A percentile compares a stretch with the other conserved stretches of the same genome.
phyloP scores from a whole-genome alignment of 1,139 yeast species.

The Arxiozyma slooffiae region DNA sequence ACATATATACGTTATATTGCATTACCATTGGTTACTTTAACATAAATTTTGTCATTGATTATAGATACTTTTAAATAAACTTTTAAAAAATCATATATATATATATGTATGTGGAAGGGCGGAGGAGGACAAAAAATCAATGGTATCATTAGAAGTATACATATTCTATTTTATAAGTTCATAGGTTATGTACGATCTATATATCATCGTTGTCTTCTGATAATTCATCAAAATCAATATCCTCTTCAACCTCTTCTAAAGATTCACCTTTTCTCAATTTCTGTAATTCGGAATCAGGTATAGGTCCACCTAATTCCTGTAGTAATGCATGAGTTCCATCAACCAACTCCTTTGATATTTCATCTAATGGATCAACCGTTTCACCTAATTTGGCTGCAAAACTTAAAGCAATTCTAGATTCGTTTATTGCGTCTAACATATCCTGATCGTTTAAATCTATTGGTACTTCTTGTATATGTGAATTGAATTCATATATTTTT shows the following conservation, averaged over 20 bases:
- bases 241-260: slow-evolving; percentile 37
- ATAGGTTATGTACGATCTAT: not conserved
- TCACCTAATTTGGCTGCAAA: slow-evolving; percentile 41
- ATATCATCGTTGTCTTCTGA: slow-evolving; percentile 9
- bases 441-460: slow-evolving; percentile 29
- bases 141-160: not conserved
- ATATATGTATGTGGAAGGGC: not conserved
- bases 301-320: slow-evolving; percentile 50
- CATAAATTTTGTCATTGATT: not conserved
- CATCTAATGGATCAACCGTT: slow-evolving; percentile 33
- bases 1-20: slow-evolving; percentile 1
- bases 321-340: slow-evolving; percentile 44
- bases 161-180: too few species aligned
- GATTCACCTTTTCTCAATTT: slow-evolving; percentile 38
- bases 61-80: not conserved
- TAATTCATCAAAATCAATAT: slow-evolving; percentile 23
- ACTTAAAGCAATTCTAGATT: slow-evolving; percentile 46
- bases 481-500: slow-evolving; percentile 31
- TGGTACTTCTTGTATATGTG: slow-evolving; percentile 43
- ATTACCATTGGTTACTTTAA: not conserved
- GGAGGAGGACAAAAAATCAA: not conserved
- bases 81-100: not conserved
- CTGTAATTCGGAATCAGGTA: slow-evolving; percentile 29
- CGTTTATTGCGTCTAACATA: slow-evolving; percentile 34
- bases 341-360: slow-evolving; percentile 46